Base-by-base conservation (phyloP, 2,329 filamentous ascomycete genomes). In the Colletotrichum orchidophilum region DNA sequence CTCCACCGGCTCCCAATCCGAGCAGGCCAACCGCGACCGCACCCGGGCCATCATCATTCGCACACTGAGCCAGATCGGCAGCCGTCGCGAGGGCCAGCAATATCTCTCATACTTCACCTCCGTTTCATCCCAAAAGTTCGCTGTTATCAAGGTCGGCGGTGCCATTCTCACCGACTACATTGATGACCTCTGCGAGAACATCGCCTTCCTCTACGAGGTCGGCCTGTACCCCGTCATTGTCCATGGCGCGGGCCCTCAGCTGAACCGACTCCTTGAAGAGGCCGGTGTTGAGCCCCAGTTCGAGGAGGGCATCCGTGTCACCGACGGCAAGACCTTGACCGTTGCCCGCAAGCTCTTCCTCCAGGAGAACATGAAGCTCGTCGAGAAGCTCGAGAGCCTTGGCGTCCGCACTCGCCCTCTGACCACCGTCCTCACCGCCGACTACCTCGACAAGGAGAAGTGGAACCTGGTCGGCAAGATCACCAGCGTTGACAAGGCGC, bases 41-140 rank as follows among this genome's bases (percentile, higher is more conserved):
- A 94, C 93, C 54, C 89, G 93, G 70, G 92, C 92, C 57, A 95
- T 94, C 66, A 94, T 97, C 74, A 92, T 97, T 78, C 94, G 96
- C 84, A 89, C 97, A 71, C 88, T 98, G 76, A 97, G 94, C 85
- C 97, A 96, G 84, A 97, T 98, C 81, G 96, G 95, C 73, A 97
- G 95, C 74, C 97, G 97, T 88, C 89, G 96, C 73, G 96, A 99
- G 85, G 94, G 97, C 74, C 94, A 98, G 86, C 96, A 98, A 83
- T 98, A 98, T 83, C 91, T 98, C 71, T 96, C 95, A 75, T 95
- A 98, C 81, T 99, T 99, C 87, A 96, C 93, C 76, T 97, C 95
- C 39, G 95, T 98, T 73, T 96, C 95, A 54, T 97, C 95, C 42
- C 95, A 98, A 85, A 95, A 97, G 80, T 99, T 98, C 82, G 96